Percentiles rank a stretch among this genome's conserved stretches.
Evolutionary conservation across 2,329 filamentous ascomycete genomes (phyloP).

Genomic region (Waltergamsia citrina): DNA sequence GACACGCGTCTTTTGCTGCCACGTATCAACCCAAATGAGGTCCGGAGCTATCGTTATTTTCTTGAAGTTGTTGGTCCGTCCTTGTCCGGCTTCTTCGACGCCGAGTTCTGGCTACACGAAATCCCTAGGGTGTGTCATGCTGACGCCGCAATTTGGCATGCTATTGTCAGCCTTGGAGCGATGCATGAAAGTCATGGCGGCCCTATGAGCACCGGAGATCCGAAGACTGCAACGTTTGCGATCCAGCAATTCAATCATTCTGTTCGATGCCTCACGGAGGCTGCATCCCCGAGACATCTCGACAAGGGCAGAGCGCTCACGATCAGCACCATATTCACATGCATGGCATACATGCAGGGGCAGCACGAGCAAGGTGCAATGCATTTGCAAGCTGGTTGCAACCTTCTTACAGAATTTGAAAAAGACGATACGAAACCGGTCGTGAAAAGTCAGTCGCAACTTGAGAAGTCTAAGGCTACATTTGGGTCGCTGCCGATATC

Average conservation of each 20-base stretch:
- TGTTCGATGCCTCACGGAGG: constrained; percentile 6
- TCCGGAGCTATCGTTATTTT: constrained; percentile 9
- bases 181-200: not conserved
- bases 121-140: constrained; percentile 7
- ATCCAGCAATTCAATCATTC: constrained; percentile 9
- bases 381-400: constrained; percentile 6
- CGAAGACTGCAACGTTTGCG: not conserved
- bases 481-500: not conserved
- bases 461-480: constrained; percentile 1
- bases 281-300: not conserved
- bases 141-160: constrained; percentile 12
- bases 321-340: constrained; percentile 11
- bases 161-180: constrained; percentile 11
- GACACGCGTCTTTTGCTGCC: no score
- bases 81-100: constrained; percentile 9
- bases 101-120: constrained; percentile 10
- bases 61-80: constrained; percentile 8
- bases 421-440: constrained; percentile 1
- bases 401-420: constrained; percentile 5
- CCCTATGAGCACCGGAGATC: not conserved
- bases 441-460: not conserved
- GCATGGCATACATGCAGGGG: constrained; percentile 10
- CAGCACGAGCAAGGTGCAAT: constrained; percentile 6
- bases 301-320: constrained; percentile 7
- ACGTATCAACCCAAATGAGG: constrained; percentile 2